Percentiles rank a stretch among this genome's conserved stretches.
phyloP scores from a whole-genome alignment of 257 asterid genomes.

The Knoxia roxburghii region DNA sequence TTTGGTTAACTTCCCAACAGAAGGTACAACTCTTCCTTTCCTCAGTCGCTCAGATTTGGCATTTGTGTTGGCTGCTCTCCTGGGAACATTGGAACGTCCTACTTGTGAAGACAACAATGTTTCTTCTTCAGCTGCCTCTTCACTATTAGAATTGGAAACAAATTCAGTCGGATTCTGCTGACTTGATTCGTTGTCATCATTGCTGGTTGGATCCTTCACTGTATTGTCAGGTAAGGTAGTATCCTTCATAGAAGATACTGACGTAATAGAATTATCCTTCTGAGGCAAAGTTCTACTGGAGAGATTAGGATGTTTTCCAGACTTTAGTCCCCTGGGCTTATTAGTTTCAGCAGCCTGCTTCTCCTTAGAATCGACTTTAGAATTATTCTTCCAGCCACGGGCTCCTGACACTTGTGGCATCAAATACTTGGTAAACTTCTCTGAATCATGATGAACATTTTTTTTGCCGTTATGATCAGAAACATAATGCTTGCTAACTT shows the following conservation, averaged over 20 bases:
- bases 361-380: constrained; percentile 55
- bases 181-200: constrained; percentile 46
- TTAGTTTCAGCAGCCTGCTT: constrained; percentile 46
- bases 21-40: constrained; percentile 46
- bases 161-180: constrained; percentile 32
- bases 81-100: constrained; percentile 32
- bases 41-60: constrained; percentile 44
- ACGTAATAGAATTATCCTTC: constrained; percentile 44
- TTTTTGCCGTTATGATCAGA: constrained; percentile 48
- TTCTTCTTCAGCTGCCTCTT: constrained; percentile 41
- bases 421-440: constrained; percentile 45
- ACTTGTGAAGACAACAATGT: constrained; percentile 47
- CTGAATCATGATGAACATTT: constrained; percentile 45
- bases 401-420: constrained; percentile 60
- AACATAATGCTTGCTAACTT: constrained; percentile 85
- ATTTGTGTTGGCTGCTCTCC: constrained; percentile 39
- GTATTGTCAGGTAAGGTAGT: constrained; percentile 28
- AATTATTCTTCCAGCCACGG: constrained; percentile 42
- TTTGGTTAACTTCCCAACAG: constrained; percentile 40
- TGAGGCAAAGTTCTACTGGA: constrained; percentile 50
- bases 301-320: constrained; percentile 57
- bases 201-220: constrained; percentile 33
- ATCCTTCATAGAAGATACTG: constrained; percentile 34
- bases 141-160: constrained; percentile 38
- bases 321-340: constrained; percentile 41